Base-by-base conservation (phyloP, 2,329 filamentous ascomycete species). In the Helotiales sp. region DNA sequence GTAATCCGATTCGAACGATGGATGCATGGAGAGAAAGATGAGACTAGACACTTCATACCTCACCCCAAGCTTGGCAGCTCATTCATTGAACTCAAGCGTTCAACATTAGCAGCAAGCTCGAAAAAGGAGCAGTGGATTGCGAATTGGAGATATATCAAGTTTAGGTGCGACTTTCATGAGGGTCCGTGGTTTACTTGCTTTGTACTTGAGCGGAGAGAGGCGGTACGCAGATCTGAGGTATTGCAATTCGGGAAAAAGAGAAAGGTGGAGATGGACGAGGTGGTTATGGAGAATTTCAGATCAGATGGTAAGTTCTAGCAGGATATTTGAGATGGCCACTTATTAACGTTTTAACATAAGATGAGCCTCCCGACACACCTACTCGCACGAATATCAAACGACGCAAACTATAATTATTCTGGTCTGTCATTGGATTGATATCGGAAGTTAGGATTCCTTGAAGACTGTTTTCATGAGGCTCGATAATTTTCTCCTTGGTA, bases 151-250 rank as follows among this genome's bases (percentile, higher is more conserved):
- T 64, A 64, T 40, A 17, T 64, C 15, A 64, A 64, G 63, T 64
- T 64, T 40, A 49, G 63, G 26, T 64, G 63, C 24, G 54, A 59
- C n/a, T 11, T 49, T n/a, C 63, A 64, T 64, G 32, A 40, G 6
- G 47, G 32, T 4, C 49, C 49, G 13, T 63, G 47, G 61, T 63
- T 34, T 24, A 61, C 17, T 11, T 61, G 59, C 59, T 50, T 32
- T 26, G 45, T 61, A 20, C 58, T 61, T 49, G 40, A 61, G 20
- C 7, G 40, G 10, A 28, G 24, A 22, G 24, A 11, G 8, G 34
- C 15, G 22, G 40, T 26, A 30, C 24, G 32, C 37, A 13, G 4
- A 30, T 30, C 22, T 6, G 37, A 60, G 37, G 57, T 20, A n/a
- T 5, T 20, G 6, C 40, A 17, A 6, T n/a, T 24, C 30, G 15